Percentiles rank a stretch among this genome's conserved stretches.
phyloP scores from a whole-genome alignment of 106 monocot species.

The Posidonia australis region DNA sequence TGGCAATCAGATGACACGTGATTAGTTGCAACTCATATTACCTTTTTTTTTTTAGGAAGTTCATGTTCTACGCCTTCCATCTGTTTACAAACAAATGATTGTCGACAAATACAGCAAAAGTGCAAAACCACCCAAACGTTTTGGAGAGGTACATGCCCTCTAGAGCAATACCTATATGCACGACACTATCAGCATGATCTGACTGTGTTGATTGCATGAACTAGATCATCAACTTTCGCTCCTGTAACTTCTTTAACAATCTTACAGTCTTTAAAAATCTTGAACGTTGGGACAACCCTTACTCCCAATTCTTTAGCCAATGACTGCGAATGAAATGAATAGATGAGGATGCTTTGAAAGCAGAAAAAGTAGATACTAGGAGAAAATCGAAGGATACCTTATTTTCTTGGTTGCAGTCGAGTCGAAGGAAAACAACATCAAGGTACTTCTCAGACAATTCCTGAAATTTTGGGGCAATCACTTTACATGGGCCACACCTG shows the following conservation, averaged over 20 bases:
- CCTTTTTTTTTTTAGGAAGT: too few relatives aligned
- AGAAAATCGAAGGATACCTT: constrained; percentile 24
- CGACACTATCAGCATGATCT: constrained; percentile 23
- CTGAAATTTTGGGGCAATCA: constrained; percentile 65
- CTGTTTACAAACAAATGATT: too few relatives aligned
- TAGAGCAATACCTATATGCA: too few relatives aligned
- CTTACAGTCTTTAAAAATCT: constrained; percentile 66
- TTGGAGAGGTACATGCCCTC: too few relatives aligned
- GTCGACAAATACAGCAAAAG: too few relatives aligned
- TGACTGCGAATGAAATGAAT: constrained; percentile 25
- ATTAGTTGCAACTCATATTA: too few relatives aligned
- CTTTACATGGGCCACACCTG: constrained; percentile 93
- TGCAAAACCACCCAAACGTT: too few relatives aligned
- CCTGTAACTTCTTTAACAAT: constrained; percentile 79
- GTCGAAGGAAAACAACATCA: constrained; percentile 80
- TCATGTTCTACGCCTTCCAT: too few relatives aligned
- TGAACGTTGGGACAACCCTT: constrained; percentile 78
- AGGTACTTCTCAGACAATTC: constrained; percentile 55
- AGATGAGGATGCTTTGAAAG: not conserved
- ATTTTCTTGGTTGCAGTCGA: constrained; percentile 89
- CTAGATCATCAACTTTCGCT: constrained; percentile 68
- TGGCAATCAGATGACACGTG: too few relatives aligned
- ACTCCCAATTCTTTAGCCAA: constrained; percentile 77
- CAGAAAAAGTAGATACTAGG: not conserved
- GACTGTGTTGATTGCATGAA: constrained; percentile 46